These are phyloP conservation scores for Tolypocladium cylindrosporum DNA, from an alignment of 2,329 filamentous ascomycete genomes.

Conservation along the genomic window DNA sequence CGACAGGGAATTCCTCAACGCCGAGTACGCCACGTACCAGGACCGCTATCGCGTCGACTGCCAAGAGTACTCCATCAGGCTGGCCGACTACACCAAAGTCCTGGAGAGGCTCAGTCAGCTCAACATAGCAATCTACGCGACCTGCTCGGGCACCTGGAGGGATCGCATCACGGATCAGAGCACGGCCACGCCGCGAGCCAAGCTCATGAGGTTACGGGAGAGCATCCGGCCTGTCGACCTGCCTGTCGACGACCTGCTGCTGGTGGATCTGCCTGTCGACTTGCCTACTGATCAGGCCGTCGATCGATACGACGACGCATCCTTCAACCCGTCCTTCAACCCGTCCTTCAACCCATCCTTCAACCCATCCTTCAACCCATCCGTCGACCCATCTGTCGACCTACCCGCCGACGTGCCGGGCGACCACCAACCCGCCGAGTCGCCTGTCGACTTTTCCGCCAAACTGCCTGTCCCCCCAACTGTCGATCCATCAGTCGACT, in stretches of 20 bases:
- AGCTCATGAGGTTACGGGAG: not conserved
- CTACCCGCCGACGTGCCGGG: too few relatives aligned
- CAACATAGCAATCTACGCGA: not conserved
- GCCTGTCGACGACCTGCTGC: not conserved
- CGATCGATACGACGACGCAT: not conserved
- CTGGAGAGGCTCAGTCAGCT: not conserved
- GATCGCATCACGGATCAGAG: not conserved
- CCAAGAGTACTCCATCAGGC: not conserved
- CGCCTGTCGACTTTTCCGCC: too few relatives aligned
- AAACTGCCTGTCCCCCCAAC: too few relatives aligned
- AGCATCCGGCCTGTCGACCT: not conserved
- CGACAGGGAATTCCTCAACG: not conserved
- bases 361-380: not conserved
- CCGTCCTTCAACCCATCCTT: not conserved
- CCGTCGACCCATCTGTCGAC: not conserved
- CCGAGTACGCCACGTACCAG: not conserved
- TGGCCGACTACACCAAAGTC: not conserved
- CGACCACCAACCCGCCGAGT: too few relatives aligned
- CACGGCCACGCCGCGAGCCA: not conserved
- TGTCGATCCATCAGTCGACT: not conserved
- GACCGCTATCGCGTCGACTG: not conserved
- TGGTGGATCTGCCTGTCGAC: not conserved
- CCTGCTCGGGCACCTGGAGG: not conserved
- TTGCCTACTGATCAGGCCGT: not conserved
- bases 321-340: not conserved